phyloP scores from a whole-genome alignment of 371 early-diverging fungal genomes.

The Choanephora cucurbitarum region DNA sequence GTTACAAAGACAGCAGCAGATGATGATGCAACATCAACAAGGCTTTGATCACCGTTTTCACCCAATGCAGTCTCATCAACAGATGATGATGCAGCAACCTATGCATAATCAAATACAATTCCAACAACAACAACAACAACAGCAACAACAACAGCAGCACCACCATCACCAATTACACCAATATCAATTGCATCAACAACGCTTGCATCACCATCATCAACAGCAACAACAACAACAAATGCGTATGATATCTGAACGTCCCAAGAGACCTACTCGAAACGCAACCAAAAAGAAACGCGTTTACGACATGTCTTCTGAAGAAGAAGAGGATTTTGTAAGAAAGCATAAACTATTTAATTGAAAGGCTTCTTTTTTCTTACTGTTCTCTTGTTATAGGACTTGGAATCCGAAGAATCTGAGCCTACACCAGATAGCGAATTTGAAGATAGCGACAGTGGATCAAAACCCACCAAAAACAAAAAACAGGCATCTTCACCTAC shows the following conservation, averaged over 20 bases:
- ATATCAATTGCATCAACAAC: slow-evolving; percentile 1
- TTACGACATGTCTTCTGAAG: slow-evolving; percentile 48
- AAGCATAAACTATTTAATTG: not conserved
- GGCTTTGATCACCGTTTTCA: not conserved
- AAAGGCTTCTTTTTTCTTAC: no score
- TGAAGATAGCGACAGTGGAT: slow-evolving; percentile 31
- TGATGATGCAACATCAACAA: slow-evolving; percentile 27
- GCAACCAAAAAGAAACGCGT: slow-evolving; percentile 39
- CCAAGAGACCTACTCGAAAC: slow-evolving; percentile 37
- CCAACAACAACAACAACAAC: slow-evolving; percentile 27
- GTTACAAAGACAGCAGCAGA: slow-evolving; percentile 14
- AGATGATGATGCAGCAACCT: not conserved
- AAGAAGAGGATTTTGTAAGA: slow-evolving; percentile 42
- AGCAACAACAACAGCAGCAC: not conserved
- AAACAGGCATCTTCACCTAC: slow-evolving; percentile 7
- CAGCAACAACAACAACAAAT: slow-evolving; percentile 28
- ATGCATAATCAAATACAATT: slow-evolving; percentile 16
- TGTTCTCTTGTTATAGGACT: slow-evolving; percentile 1
- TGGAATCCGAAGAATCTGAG: slow-evolving; percentile 26
- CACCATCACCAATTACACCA: slow-evolving; percentile 20
- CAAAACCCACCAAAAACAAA: slow-evolving; percentile 8
- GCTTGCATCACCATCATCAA: slow-evolving; percentile 21
- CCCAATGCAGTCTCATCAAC: slow-evolving; percentile 20
- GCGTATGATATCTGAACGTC: slow-evolving; percentile 20
- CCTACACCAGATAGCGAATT: slow-evolving; percentile 36